Evolutionary conservation across 257 asterid species (phyloP), one percentile per base, ranked within the genome.

Genomic region (Nyctanthes arbortristis): DNA sequence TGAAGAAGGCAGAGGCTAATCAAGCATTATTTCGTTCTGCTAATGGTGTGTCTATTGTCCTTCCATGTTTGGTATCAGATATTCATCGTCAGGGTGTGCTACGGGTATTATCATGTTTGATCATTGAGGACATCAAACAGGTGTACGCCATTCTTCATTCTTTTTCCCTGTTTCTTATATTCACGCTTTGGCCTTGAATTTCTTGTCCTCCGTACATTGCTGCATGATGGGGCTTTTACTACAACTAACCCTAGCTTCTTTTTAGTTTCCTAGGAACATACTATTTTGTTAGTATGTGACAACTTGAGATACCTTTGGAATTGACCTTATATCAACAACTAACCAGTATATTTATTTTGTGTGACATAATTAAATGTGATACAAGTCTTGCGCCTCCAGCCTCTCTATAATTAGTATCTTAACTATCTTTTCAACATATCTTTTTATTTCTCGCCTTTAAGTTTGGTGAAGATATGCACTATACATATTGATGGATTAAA

Each of bases 1-100:
- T 94, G 74, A 91, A 91, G 93, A 94, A 88, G 85, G 82, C 98
- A 65, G 98, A 94, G 78, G 82, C 95, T 70, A 91, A 84, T 85
- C 98, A 91, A 83, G 75, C 83, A 30, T 86, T 94, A 66, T 91
- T 94, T 75, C 99, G 98, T 70, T 78, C 93, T 68, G 90, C 81
- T 76, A 83, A 85, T 84, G 99, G 97, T 71, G 87, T 91, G 74
- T 65, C 93, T 39, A 73, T 80, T 76, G 74, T 84, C 70, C 95
- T 94, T 80, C 99, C 99, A 29, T 89, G 91, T 76, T 81, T 94
- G 86, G 95, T 86, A 45, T 86, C 97, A 73, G 96, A 91, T 75
- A 78, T 80, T 30, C 97, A 94, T 73, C 96, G 98, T 68, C 80
- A 84, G 16, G 99, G 99, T 34, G 96, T 88, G 70, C 93, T 94